phyloP scores from a whole-genome alignment of 805 yeast species.

The Saturnispora serradocipensis region DNA sequence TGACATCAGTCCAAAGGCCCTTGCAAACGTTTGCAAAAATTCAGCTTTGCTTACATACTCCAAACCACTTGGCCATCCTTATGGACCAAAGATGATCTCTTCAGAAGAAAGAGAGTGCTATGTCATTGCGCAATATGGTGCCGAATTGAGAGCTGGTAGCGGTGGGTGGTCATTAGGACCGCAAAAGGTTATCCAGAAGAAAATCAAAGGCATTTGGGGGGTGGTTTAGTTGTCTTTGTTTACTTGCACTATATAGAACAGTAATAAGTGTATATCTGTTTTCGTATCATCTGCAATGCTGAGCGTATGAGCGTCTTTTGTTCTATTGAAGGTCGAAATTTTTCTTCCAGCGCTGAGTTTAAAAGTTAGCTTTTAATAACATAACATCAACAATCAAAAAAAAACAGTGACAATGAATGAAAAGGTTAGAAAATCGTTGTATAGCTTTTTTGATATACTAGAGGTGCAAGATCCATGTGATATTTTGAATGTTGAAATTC shows the following conservation, averaged over 20 bases:
- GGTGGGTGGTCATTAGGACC: conserved; percentile 95
- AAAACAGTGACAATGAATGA: background rate
- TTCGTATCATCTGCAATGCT: background rate
- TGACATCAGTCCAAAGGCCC: conserved; percentile 63
- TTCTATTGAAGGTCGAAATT: background rate
- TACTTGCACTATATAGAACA: background rate
- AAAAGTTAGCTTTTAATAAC: background rate
- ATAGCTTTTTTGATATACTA: background rate
- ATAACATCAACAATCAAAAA: background rate
- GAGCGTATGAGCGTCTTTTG: background rate
- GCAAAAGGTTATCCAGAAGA: conserved; percentile 63
- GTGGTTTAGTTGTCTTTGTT: conserved; percentile 6
- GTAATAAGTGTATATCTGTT: background rate
- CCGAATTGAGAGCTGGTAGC: conserved; percentile 49
- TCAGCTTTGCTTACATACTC: conserved; percentile 75
- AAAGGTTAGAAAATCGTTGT: conserved; percentile 2
- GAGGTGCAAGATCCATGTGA: background rate
- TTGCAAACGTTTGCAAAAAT: conserved; percentile 66
- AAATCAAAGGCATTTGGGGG: conserved; percentile 61
- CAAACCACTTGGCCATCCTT: conserved; percentile 85
- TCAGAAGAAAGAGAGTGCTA: conserved; percentile 73
- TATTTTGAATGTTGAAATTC: conserved; percentile 2
- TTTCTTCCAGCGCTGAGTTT: background rate
- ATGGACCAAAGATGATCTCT: conserved; percentile 64
- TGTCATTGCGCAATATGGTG: conserved; percentile 87